Evolutionary conservation across 805 yeast species (phyloP).

Genomic region (Teunomyces lycoperdinae): DNA sequence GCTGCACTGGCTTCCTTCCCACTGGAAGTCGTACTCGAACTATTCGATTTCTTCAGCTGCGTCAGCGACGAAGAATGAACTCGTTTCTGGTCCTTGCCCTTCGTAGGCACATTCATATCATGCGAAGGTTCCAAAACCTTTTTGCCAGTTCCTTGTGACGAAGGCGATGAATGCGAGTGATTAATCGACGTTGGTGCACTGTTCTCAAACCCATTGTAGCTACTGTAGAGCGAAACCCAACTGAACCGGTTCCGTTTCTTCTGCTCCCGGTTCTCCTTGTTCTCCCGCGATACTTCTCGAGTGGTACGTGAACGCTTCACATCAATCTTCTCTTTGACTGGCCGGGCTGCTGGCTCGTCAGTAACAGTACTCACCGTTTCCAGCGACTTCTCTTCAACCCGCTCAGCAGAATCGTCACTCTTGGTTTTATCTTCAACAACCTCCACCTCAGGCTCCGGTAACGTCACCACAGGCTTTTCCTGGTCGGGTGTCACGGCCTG

Average conservation of each 20-base stretch:
- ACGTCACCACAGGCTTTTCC: not conserved
- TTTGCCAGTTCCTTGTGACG: conserved; percentile 10
- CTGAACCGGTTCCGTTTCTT: conserved; percentile 44
- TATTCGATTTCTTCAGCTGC: conserved; percentile 23
- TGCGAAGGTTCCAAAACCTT: conserved; percentile 33
- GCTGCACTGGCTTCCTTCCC: conserved; percentile 71
- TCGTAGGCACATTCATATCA: conserved; percentile 20
- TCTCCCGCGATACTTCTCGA: conserved; percentile 11
- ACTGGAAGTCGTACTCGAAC: conserved; percentile 24
- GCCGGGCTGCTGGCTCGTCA: not conserved
- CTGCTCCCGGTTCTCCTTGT: conserved; percentile 20
- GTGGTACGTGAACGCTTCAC: not conserved
- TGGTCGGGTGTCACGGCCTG: conserved; percentile 8
- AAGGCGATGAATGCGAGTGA: not conserved
- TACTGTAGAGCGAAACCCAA: conserved; percentile 41
- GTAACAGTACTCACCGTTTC: not conserved
- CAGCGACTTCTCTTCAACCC: conserved; percentile 5
- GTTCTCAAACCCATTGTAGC: conserved; percentile 19
- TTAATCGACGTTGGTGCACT: conserved; percentile 5
- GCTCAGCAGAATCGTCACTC: conserved; percentile 4
- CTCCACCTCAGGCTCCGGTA: not conserved
- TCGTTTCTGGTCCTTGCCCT: conserved; percentile 20
- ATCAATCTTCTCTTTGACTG: not conserved
- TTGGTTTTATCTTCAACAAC: conserved; percentile 1
- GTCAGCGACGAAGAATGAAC: conserved; percentile 29